Conservation (phyloP, 495 filamentous ascomycete genomes). For the Aspergillus sclerotiicarbonarius region DNA sequence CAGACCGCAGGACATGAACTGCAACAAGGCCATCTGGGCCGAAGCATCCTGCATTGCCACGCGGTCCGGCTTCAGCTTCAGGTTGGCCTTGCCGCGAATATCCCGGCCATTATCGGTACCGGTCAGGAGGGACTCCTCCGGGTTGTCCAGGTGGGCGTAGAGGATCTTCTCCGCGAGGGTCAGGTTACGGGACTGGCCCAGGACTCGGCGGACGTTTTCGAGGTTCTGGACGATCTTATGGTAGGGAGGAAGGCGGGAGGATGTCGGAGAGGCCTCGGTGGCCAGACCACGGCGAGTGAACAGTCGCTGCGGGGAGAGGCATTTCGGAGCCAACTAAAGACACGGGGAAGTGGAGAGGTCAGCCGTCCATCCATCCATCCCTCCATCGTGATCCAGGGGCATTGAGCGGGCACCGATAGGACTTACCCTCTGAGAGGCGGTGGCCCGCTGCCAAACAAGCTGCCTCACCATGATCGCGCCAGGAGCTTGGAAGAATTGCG, state of each 20-base stretch:
- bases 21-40: conserved; percentile 94
- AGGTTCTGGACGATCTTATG: conserved; percentile 57
- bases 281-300: conserved; percentile 30
- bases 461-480: conserved; percentile 32
- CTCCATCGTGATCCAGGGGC: background rate
- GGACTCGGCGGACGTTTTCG: conserved; percentile 65
- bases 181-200: conserved; percentile 63
- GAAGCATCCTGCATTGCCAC: conserved; percentile 99
- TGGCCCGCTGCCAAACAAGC: conserved; percentile 33
- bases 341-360: conserved; percentile 3
- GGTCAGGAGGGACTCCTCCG: conserved; percentile 78
- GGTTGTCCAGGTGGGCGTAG: conserved; percentile 89
- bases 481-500: conserved; percentile 11
- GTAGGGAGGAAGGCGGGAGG: conserved; percentile 62
- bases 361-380: conserved; percentile 4
- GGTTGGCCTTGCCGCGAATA: conserved; percentile 83
- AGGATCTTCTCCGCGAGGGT: conserved; percentile 97
- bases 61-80: conserved; percentile 96
- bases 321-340: conserved; percentile 24
- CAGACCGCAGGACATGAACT: conserved; percentile 97
- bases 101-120: conserved; percentile 74
- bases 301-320: conserved; percentile 24
- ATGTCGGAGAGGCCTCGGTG: conserved; percentile 29
- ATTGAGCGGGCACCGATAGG: background rate
- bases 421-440: conserved; percentile 34